Evolutionary conservation across 2,329 filamentous ascomycete species (phyloP), one percentile per base, ranked within the genome.

Genomic region (Geosmithia putterillii): DNA sequence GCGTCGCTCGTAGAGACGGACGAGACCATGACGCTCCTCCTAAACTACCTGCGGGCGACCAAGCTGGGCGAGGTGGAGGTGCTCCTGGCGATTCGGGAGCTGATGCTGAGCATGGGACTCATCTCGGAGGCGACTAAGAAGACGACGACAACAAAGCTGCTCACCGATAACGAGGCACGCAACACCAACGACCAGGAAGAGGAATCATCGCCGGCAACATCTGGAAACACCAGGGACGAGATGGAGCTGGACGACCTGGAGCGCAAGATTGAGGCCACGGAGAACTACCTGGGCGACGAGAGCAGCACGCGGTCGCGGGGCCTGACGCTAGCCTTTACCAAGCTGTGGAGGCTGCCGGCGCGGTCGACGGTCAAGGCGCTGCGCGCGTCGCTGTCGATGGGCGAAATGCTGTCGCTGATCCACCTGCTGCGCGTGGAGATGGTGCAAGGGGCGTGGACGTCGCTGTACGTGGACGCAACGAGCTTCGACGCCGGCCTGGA

Each of bases 381-480:
- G 38, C 78, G 81, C 36, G 67, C 70, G 10, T 73, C 72, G 22
- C 74, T 86, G 46, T 71, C 73, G 40, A 79, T 76, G 3, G 73
- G 81, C 48, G 81, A 89, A 51, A 76, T 83, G 20, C 66, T 86
- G 10, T 79, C 79, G 32, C 70, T 90, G 43, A 81, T 89, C 51
- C 75, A 83, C 50, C 68, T 88, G 6, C 69, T 90, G 23, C 78
- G 84, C 44, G 71, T 82, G 49, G 83, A 89, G 61, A 70, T 90
- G 39, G 76, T 80, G 42, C 76, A 79, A 49, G 84, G 84, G 45
- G 80, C 81, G 25, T 90, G 85, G 85, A 86, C 82, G 1, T 75
- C 78, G 17, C 71, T 76, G 19, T 87, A 88, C 58, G 63, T 84
- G 34, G 81, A 84, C 51, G 60, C 65, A 10, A 70, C 72, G 15